phyloP scores from a whole-genome alignment of 768 basidiomycete species.

The Botryobasidium botryosum region DNA sequence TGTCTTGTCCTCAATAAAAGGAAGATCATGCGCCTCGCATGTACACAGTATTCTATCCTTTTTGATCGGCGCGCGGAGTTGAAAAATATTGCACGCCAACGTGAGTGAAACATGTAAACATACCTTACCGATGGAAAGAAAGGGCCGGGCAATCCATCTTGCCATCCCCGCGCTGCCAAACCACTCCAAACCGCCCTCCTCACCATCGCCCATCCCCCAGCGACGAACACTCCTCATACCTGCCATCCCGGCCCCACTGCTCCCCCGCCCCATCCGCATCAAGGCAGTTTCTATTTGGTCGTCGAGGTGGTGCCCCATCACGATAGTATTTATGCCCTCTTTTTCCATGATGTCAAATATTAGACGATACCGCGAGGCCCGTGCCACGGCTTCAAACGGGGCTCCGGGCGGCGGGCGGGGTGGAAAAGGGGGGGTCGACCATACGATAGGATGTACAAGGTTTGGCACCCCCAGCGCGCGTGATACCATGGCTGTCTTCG shows the following conservation, averaged over 20 bases:
- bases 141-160: conserved; percentile 54
- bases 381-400: conserved; percentile 38
- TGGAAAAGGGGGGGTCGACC: conserved; percentile 40
- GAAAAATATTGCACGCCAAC: neutral
- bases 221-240: conserved; percentile 53
- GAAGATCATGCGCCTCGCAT: conserved; percentile 41
- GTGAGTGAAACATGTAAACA: conserved; percentile 3
- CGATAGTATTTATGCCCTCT: conserved; percentile 27
- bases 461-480: conserved; percentile 29
- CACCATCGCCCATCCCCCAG: conserved; percentile 57
- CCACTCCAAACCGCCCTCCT: conserved; percentile 22
- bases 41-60: conserved; percentile 75
- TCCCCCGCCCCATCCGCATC: conserved; percentile 28
- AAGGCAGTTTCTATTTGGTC: conserved; percentile 73
- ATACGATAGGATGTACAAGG: conserved; percentile 32
- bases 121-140: conserved; percentile 56
- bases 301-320: conserved; percentile 63
- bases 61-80: too few relatives aligned
- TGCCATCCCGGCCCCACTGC: conserved; percentile 20
- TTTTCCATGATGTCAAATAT: conserved; percentile 33
- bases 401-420: conserved; percentile 24
- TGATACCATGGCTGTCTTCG: conserved; percentile 29
- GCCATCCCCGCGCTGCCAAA: conserved; percentile 41
- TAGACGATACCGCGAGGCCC: conserved; percentile 38
- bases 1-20: conserved; percentile 48